Percentiles rank a stretch among this genome's conserved stretches.
Evolutionary conservation across 352 stramenopile genomes (phyloP).

Genomic region (Plasmopara muralis): DNA sequence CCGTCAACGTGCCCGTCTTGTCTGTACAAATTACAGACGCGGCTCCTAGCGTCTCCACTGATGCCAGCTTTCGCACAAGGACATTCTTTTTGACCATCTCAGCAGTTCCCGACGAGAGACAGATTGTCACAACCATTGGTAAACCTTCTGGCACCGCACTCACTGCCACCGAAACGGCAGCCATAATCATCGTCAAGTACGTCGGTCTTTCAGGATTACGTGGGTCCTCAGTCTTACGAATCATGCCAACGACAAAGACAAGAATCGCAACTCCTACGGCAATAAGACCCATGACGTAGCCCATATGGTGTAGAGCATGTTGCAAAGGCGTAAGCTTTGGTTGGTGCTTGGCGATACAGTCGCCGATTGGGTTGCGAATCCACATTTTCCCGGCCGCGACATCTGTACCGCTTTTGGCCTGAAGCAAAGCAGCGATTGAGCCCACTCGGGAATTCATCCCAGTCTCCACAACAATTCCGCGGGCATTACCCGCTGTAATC

Average conservation of each 20-base stretch:
- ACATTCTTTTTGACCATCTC: conserved; percentile 76
- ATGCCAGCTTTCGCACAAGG: conserved; percentile 80
- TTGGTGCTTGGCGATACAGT: conserved; percentile 54
- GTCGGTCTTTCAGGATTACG: conserved; percentile 73
- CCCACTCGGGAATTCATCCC: conserved; percentile 68
- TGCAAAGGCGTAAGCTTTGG: conserved; percentile 88
- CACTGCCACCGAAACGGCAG: conserved; percentile 86
- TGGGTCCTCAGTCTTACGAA: conserved; percentile 42
- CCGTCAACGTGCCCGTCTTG: conserved; percentile 94
- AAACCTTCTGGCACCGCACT: conserved; percentile 72
- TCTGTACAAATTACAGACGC: conserved; percentile 91
- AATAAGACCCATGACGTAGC: conserved; percentile 86
- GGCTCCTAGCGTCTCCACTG: conserved; percentile 80
- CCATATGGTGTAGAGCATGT: conserved; percentile 90
- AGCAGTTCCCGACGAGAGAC: conserved; percentile 56
- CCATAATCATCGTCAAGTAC: conserved; percentile 91
- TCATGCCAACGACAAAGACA: conserved; percentile 85
- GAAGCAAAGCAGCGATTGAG: conserved; percentile 57
- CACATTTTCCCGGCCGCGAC: conserved; percentile 24
- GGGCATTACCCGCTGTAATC: conserved; percentile 70
- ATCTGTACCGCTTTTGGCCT: conserved; percentile 29
- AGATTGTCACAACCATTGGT: conserved; percentile 81
- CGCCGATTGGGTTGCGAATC: conserved; percentile 40
- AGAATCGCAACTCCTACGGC: conserved; percentile 80
- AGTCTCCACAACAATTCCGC: conserved; percentile 63